phyloP scores from a whole-genome alignment of 257 asterid genomes.

The Ligustrum vulgare region DNA sequence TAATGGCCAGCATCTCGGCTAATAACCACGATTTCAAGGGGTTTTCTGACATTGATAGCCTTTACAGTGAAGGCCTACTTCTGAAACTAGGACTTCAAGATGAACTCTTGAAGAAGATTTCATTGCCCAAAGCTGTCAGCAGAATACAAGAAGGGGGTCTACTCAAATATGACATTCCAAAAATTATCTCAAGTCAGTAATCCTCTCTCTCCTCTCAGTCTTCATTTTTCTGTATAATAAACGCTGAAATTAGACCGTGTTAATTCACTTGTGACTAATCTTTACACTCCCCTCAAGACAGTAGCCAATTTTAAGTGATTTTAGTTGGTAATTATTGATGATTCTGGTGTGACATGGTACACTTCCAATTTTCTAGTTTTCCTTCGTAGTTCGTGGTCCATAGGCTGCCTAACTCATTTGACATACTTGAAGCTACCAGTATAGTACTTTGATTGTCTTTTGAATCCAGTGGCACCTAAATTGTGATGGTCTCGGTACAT shows the following conservation, averaged over 20 bases:
- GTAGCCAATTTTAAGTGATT: neutral
- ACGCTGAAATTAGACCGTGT: neutral
- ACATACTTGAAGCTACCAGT: neutral
- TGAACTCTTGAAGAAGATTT: constrained; percentile 67
- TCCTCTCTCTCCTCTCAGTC: neutral
- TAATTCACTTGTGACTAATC: neutral
- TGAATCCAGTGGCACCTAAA: constrained; percentile 9
- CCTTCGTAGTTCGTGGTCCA: neutral
- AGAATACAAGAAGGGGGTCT: constrained; percentile 74
- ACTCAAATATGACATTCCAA: constrained; percentile 81
- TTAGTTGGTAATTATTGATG: neutral
- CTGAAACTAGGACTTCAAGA: constrained; percentile 84
- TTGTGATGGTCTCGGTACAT: neutral
- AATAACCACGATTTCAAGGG: constrained; percentile 81
- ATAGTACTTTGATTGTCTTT: neutral
- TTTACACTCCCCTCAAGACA: neutral
- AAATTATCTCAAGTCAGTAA: constrained; percentile 75
- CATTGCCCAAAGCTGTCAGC: constrained; percentile 70
- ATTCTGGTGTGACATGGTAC: neutral
- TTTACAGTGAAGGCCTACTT: constrained; percentile 81
- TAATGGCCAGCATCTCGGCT: constrained; percentile 79
- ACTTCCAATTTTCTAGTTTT: neutral
- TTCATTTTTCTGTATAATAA: neutral
- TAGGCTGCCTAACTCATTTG: neutral
- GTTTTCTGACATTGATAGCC: constrained; percentile 82